phyloP scores from a whole-genome alignment of 139 green algal genomes.

The Coccomyxa sp. region DNA sequence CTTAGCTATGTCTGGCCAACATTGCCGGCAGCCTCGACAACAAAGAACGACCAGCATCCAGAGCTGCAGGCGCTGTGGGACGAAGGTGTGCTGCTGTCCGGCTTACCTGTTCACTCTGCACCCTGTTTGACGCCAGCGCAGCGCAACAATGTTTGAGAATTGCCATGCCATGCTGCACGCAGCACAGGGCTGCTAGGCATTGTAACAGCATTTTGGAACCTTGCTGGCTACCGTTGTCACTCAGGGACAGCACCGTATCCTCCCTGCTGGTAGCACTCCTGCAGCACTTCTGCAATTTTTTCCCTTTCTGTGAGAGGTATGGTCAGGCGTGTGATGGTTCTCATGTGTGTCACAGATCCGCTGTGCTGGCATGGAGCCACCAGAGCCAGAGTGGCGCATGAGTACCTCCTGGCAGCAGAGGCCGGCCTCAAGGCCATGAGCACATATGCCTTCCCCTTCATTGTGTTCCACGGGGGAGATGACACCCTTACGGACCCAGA shows the following conservation, averaged over 20 bases:
- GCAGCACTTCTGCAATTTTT: too few relatives aligned
- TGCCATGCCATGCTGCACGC: too few relatives aligned
- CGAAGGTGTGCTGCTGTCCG: conserved; percentile 5
- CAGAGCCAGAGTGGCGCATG: conserved; percentile 30
- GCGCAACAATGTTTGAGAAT: too few relatives aligned
- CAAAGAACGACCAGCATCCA: conserved; percentile 42
- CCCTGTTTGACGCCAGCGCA: background rate
- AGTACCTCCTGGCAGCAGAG: conserved; percentile 49
- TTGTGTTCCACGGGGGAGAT: conserved; percentile 49
- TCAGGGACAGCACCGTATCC: too few relatives aligned
- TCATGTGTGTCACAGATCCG: conserved; percentile 28
- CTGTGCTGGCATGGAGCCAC: conserved; percentile 31
- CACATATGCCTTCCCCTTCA: conserved; percentile 38
- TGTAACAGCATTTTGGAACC: too few relatives aligned
- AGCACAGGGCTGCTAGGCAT: too few relatives aligned
- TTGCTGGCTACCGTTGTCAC: too few relatives aligned
- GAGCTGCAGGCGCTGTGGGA: conserved; percentile 53
- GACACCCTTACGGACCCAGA: conserved; percentile 66
- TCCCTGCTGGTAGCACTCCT: too few relatives aligned
- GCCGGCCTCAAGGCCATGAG: conserved; percentile 28
- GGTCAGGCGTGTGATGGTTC: too few relatives aligned
- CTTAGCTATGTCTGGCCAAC: conserved; percentile 39
- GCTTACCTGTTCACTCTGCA: background rate
- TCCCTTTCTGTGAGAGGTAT: too few relatives aligned
- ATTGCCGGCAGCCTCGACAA: conserved; percentile 26